Percentiles rank a stretch among this genome's conserved stretches.
These are phyloP conservation scores for Polytrichum formosum DNA, from an alignment of 225 moss, liverwort and hornwort species.

Conservation along the genomic window DNA sequence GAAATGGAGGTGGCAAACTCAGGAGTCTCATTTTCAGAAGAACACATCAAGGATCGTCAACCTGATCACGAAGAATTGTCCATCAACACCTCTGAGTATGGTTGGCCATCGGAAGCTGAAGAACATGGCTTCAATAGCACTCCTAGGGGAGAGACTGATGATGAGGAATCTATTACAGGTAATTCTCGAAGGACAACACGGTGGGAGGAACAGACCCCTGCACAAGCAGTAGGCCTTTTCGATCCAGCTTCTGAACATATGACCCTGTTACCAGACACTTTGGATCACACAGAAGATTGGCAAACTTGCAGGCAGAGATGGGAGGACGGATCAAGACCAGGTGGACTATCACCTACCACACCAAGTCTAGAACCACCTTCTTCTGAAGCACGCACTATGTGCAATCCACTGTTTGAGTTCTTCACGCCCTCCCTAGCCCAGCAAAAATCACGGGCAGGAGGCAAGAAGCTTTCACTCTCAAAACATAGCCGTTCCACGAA, in stretches of 20 bases:
- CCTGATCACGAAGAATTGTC: constrained; percentile 13
- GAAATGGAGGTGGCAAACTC: neutral
- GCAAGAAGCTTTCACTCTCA: constrained; percentile 3
- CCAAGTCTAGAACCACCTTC: constrained; percentile 23
- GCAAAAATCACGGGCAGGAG: neutral
- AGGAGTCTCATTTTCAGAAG: neutral
- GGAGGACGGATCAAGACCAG: constrained; percentile 34
- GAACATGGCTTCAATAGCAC: constrained; percentile 19
- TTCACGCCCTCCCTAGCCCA: neutral
- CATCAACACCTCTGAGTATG: constrained; percentile 19
- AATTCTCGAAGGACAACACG: constrained; percentile 4
- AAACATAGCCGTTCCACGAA: constrained; percentile 3
- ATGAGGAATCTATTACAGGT: constrained; percentile 13
- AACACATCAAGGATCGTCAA: neutral
- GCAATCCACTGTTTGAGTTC: constrained; percentile 11
- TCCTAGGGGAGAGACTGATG: neutral
- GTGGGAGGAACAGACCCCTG: neutral
- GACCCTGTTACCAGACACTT: neutral
- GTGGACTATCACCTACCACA: constrained; percentile 16
- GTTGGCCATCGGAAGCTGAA: constrained; percentile 34
- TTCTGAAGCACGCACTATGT: constrained; percentile 18
- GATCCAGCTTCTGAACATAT: constrained; percentile 4
- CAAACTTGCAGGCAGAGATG: constrained; percentile 22
- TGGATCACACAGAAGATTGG: constrained; percentile 25
- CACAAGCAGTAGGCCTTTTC: constrained; percentile 5